phyloP scores from a whole-genome alignment of 2,329 filamentous ascomycete genomes.

The Dryadomyces sulphureus region DNA sequence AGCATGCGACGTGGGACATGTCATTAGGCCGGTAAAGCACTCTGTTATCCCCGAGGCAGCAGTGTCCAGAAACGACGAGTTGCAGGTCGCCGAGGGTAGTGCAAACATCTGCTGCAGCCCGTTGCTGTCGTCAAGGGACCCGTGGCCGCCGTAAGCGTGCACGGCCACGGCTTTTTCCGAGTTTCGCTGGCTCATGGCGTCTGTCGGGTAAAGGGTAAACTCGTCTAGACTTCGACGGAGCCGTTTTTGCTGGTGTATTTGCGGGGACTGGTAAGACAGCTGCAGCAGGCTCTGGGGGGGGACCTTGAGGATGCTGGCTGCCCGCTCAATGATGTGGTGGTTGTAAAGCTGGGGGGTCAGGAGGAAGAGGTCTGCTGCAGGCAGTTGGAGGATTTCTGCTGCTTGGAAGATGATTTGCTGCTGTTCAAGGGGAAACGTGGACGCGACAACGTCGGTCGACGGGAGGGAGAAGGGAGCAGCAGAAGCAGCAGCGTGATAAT shows the following conservation, averaged over 20 bases:
- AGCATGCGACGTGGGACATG: constrained; percentile 19
- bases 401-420: constrained; percentile 14
- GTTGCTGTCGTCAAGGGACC: neutral
- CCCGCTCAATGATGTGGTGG: constrained; percentile 17
- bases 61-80: constrained; percentile 9
- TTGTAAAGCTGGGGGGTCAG: constrained; percentile 8
- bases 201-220: neutral
- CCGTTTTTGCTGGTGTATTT: constrained; percentile 16
- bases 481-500: neutral
- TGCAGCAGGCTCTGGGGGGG: constrained; percentile 16
- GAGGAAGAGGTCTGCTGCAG: constrained; percentile 10
- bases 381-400: constrained; percentile 11
- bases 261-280: constrained; percentile 10
- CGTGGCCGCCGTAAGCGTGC: neutral
- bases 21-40: constrained; percentile 18
- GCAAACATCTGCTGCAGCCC: neutral
- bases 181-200: constrained; percentile 13
- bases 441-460: neutral
- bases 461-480: neutral
- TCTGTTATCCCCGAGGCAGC: constrained; percentile 18
- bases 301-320: constrained; percentile 19
- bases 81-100: neutral
- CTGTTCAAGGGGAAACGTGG: constrained; percentile 15
- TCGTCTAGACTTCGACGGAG: neutral
- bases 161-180: neutral